phyloP scores from a whole-genome alignment of 768 basidiomycete genomes.

The Xanthoconium purpureum region DNA sequence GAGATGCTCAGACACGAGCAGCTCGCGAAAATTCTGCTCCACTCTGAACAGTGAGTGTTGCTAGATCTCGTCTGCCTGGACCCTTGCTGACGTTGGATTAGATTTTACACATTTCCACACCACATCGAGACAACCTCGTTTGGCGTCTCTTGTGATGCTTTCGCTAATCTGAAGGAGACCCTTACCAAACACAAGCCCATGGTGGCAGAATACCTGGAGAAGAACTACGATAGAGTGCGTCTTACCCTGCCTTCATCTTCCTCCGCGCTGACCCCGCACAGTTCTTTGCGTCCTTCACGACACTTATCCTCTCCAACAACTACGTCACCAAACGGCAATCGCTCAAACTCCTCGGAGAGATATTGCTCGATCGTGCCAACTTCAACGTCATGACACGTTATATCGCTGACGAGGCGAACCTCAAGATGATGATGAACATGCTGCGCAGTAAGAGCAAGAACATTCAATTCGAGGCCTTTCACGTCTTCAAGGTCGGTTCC shows the following conservation, averaged over 20 bases:
- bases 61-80: not conserved
- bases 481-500: constrained; percentile 92
- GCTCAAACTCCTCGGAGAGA: constrained; percentile 95
- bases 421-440: constrained; percentile 99
- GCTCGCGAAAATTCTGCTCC: constrained; percentile 81
- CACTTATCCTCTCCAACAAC: constrained; percentile 88
- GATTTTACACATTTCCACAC: constrained; percentile 94
- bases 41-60: constrained; percentile 86
- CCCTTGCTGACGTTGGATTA: constrained; percentile 29
- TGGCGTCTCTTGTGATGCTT: constrained; percentile 97
- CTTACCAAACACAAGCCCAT: constrained; percentile 96
- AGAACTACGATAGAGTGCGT: constrained; percentile 91
- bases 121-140: constrained; percentile 98
- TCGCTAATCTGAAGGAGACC: constrained; percentile 96
- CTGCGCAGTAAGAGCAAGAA: constrained; percentile 98
- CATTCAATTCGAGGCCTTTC: constrained; percentile 99
- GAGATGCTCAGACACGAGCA: constrained; percentile 96
- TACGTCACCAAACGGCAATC: constrained; percentile 99
- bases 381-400: constrained; percentile 99
- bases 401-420: constrained; percentile 90
- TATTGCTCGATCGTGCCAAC: constrained; percentile 94
- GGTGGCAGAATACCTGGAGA: constrained; percentile 96
- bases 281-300: constrained; percentile 96
- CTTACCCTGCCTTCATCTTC: not conserved
- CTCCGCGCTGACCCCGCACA: constrained; percentile 30